Percentiles rank a stretch among this genome's conserved stretches.
phyloP scores from a whole-genome alignment of 768 basidiomycete species.

The Tylopilus cervinicoccineus region DNA sequence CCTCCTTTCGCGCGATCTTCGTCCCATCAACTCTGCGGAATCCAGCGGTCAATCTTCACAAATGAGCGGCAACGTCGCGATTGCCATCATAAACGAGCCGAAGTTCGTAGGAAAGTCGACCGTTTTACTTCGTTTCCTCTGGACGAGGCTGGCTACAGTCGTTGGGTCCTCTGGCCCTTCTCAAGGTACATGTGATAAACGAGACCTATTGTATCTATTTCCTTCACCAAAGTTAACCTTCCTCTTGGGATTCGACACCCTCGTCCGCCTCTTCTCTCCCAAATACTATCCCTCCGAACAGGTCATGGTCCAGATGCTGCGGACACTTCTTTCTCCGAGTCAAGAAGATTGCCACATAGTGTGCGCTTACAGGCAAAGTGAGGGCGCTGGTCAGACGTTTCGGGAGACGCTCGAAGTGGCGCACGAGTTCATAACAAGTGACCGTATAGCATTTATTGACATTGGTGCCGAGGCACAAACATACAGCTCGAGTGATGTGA shows the following conservation, averaged over 20 bases:
- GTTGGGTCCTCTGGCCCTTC: background rate
- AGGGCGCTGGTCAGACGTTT: conserved; percentile 11
- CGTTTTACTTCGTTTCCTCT: conserved; percentile 51
- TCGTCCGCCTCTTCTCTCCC: conserved; percentile 72
- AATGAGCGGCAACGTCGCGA: conserved; percentile 50
- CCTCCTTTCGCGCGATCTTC: conserved; percentile 53
- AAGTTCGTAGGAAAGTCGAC: conserved; percentile 83
- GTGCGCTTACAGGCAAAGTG: conserved; percentile 54
- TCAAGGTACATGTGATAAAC: conserved; percentile 9
- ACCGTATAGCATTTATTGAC: conserved; percentile 56
- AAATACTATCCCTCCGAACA: conserved; percentile 60
- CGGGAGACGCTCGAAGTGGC: conserved; percentile 35
- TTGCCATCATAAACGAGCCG: conserved; percentile 83
- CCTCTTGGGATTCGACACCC: conserved; percentile 80
- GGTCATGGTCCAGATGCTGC: conserved; percentile 55
- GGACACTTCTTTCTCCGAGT: conserved; percentile 51
- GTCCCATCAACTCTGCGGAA: background rate
- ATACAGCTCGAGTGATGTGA: conserved; percentile 69
- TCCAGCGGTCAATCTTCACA: conserved; percentile 1
- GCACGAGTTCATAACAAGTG: conserved; percentile 46
- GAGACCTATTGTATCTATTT: conserved; percentile 1
- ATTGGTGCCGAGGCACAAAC: conserved; percentile 52
- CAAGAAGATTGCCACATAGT: conserved; percentile 61
- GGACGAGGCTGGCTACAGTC: conserved; percentile 17
- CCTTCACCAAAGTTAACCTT: conserved; percentile 52